Base-by-base conservation (phyloP, 257 asterid species). In the Forsythia suspensa region DNA sequence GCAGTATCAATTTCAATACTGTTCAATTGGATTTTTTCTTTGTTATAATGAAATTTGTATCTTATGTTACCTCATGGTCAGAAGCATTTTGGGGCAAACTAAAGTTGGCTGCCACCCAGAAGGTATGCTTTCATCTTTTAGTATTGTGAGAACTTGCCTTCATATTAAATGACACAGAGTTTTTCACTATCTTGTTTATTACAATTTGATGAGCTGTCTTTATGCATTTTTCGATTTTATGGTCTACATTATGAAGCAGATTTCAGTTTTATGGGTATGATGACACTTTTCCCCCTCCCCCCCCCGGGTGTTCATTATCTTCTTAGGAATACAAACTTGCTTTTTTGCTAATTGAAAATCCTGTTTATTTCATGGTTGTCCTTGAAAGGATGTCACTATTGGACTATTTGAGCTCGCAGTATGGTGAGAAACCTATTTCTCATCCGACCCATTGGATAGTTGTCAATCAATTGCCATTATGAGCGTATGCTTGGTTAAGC, bases 71-170 rank as follows among this genome's bases (percentile, higher is more conserved):
- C 82, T 83, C 51, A 72, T 80, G 71, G 73, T 71, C 91, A 90
- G 98, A 87, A 82, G 93, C 90, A 73, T 93, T 93, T 77, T 93
- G 95, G 97, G 82, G 78, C 77, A 93, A 92, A 80, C 82, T 93
- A 72, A 91, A 85, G 87, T 76, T 79, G 39, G 86, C 90, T 81
- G 94, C 95, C 73, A 94, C 90, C 85, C 78, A 85, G 84, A 90
- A 89, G 97, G 98, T 93, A 89, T 40, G 74, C 70, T 29, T 48
- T 63, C 76, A 36, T 82, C 34, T 20, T 72, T 78, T 29, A 52
- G 24, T 67, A 44, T 72, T 36, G 10, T 46, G 15, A 66, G 52
- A 55, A 61, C 68, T 44, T 61, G 70, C 63, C 38, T 74, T 72
- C 75, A 59, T 80, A 72, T 82, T 42, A 48, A 78, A 69, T 75